A percentile compares a stretch with the other conserved stretches of the same genome.
These are phyloP conservation scores for Zygosaccharomyces pseudobailii DNA, from an alignment of 1,139 yeast genomes.

Conservation along the genomic window DNA sequence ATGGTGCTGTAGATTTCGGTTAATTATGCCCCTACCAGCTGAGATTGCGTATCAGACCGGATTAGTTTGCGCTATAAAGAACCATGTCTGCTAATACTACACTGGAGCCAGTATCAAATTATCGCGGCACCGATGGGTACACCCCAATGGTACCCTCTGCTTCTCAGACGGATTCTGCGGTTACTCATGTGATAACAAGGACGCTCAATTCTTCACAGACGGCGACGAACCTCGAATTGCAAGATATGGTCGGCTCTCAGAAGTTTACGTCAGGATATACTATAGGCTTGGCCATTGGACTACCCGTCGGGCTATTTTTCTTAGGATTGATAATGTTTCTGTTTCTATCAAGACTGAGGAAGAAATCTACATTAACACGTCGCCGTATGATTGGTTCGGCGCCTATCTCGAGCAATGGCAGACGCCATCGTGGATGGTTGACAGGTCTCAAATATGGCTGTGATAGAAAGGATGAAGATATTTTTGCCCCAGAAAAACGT, in stretches of 20 bases:
- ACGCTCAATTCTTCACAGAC: neutral
- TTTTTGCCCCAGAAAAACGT: constrained; percentile 5
- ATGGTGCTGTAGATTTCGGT: neutral
- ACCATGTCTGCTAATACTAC: constrained; percentile 1
- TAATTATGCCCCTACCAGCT: neutral
- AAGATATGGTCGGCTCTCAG: constrained; percentile 4
- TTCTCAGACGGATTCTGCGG: neutral
- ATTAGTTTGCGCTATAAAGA: neutral
- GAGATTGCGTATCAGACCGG: neutral
- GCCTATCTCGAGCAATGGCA: neutral
- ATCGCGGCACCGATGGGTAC: constrained; percentile 1
- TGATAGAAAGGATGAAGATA: constrained; percentile 6
- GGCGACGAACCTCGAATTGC: constrained; percentile 6
- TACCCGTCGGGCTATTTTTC: constrained; percentile 29
- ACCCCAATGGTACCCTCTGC: neutral
- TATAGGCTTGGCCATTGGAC: constrained; percentile 29
- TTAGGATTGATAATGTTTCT: constrained; percentile 19
- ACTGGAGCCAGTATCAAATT: constrained; percentile 1
- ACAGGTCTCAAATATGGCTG: neutral
- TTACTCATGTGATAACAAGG: neutral
- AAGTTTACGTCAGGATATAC: constrained; percentile 15
- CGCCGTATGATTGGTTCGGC: constrained; percentile 9
- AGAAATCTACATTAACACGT: constrained; percentile 3
- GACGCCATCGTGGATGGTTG: constrained; percentile 4
- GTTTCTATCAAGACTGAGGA: constrained; percentile 15